Conservation (phyloP, 2,329 filamentous ascomycete genomes). For the Colletotrichum horii region DNA sequence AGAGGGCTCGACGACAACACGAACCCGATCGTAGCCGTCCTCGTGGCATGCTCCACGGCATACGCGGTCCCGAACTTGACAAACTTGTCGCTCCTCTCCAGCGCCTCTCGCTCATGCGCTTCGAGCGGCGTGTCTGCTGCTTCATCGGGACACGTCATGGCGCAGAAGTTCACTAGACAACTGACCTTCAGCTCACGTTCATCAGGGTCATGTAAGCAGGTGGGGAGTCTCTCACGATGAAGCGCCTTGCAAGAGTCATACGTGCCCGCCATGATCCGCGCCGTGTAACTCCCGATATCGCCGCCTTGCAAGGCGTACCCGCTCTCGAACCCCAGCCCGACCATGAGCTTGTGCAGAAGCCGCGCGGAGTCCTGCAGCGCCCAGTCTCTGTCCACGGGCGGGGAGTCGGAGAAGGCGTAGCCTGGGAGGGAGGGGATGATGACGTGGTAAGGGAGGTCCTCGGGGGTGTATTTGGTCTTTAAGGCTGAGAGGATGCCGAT, state of each 20-base stretch:
- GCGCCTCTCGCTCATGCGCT: not conserved
- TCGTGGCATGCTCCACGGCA: not conserved
- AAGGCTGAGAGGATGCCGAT: not conserved
- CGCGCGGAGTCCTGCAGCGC: not conserved
- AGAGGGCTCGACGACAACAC: not conserved
- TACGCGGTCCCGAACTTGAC: not conserved
- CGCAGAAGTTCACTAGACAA: not conserved
- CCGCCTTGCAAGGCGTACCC: not conserved
- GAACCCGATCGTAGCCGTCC: not conserved
- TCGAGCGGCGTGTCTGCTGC: not conserved
- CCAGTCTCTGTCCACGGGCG: not conserved
- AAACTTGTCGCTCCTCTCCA: not conserved
- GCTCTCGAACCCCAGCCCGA: not conserved
- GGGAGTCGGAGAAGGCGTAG: not conserved
- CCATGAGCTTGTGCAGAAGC: not conserved
- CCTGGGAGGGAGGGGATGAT: not conserved
- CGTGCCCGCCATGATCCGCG: not conserved
- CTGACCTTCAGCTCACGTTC: not conserved
- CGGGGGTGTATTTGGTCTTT: not conserved
- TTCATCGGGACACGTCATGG: not conserved
- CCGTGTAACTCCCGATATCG: not conserved
- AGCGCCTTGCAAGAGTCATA: not conserved
- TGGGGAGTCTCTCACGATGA: not conserved
- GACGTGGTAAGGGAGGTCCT: not conserved
- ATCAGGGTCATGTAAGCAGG: no score